Evolutionary conservation across 441 rosid species (phyloP).

Genomic region (California macrophylla): DNA sequence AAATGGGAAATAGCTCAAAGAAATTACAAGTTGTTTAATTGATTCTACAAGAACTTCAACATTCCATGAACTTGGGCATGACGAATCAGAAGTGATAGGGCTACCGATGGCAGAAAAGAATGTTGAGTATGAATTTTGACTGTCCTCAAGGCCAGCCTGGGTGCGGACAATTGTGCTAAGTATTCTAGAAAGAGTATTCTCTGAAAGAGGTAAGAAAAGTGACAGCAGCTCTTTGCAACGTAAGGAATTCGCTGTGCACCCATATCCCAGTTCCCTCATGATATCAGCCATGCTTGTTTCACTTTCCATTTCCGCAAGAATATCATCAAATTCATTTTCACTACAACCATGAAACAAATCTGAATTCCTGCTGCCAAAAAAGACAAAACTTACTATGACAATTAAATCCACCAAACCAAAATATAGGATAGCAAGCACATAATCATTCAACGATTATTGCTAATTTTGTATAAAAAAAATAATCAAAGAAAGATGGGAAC

Average conservation of each 20-base stretch:
- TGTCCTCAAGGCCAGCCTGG: constrained; percentile 59
- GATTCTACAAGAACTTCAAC: constrained; percentile 63
- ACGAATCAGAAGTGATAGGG: constrained; percentile 42
- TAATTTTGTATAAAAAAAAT: constrained; percentile 5
- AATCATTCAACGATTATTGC: neutral
- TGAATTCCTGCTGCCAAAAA: constrained; percentile 34
- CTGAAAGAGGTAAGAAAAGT: constrained; percentile 55
- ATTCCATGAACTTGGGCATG: constrained; percentile 62
- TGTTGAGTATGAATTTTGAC: constrained; percentile 53
- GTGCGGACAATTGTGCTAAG: constrained; percentile 53
- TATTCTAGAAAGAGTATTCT: constrained; percentile 58
- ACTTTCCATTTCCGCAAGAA: constrained; percentile 79
- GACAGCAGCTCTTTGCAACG: constrained; percentile 78
- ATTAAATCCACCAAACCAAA: neutral
- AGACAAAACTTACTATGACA: constrained; percentile 3
- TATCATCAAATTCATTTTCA: constrained; percentile 65
- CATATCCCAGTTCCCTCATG: constrained; percentile 83
- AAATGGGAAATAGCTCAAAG: neutral
- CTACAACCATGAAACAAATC: constrained; percentile 36
- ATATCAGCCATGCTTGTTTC: constrained; percentile 68
- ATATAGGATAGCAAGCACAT: neutral
- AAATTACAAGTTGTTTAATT: constrained; percentile 68
- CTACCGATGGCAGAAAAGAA: constrained; percentile 66
- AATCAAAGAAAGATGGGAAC: neutral
- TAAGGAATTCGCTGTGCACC: constrained; percentile 60